phyloP scores from a whole-genome alignment of 441 rosid genomes.

The Brassica hybrid region DNA sequence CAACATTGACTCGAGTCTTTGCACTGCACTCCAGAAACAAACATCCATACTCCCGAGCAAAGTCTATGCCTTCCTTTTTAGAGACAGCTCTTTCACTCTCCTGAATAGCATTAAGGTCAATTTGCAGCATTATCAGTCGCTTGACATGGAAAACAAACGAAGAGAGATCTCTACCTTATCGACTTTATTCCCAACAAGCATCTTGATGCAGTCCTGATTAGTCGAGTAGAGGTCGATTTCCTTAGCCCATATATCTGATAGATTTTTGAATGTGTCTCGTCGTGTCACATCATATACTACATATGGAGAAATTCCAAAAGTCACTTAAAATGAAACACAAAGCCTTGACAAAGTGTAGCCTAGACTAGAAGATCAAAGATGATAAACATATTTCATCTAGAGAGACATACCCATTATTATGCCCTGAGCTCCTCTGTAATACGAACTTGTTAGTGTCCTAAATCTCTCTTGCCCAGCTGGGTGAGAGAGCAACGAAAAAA shows the following conservation, averaged over 20 bases:
- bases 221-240: constrained; percentile 76
- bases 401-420: constrained; percentile 64
- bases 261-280: constrained; percentile 76
- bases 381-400: background rate
- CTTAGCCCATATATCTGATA: constrained; percentile 79
- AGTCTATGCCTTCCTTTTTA: constrained; percentile 72
- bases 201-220: constrained; percentile 76
- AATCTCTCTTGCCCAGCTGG: constrained; percentile 79
- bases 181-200: constrained; percentile 84
- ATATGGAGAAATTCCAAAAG: background rate
- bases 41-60: constrained; percentile 74
- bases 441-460: constrained; percentile 67
- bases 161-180: constrained; percentile 53
- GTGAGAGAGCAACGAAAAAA: background rate
- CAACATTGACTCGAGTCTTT: constrained; percentile 72
- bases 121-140: background rate
- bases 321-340: background rate
- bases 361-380: background rate
- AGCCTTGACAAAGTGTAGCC: background rate
- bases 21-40: constrained; percentile 81
- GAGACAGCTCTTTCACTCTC: constrained; percentile 79
- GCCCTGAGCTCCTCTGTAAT: constrained; percentile 78
- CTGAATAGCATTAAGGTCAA: constrained; percentile 43
- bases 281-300: constrained; percentile 75
- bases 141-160: background rate